Base-by-base conservation (phyloP, 345 rosid genomes). In the Salix caprea region DNA sequence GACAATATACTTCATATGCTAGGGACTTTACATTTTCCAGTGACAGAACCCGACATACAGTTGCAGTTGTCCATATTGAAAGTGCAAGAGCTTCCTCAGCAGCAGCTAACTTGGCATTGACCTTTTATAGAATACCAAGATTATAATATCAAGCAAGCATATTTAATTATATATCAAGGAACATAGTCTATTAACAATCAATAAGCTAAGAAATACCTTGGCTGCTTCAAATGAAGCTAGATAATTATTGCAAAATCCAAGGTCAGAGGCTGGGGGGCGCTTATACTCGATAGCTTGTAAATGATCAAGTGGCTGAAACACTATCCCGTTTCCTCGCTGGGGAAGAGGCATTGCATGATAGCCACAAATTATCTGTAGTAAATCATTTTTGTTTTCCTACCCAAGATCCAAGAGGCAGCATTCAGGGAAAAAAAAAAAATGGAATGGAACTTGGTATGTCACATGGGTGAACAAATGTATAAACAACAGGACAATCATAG, bases 51-150 rank as follows among this genome's bases (percentile, higher is more conserved):
- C 99, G 91, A 62, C 99, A 96, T 76, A 92, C 77, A n/a, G 98
- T 90, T 81, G 98, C 97, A n/a, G 94, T 91, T 74, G 99, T 92
- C 98, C 97, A 96, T 83, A 91, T 70, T 52, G 99, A 92, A 73
- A 96, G 91, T 23, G 97, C 86, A 84, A 88, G 82, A 78, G 97
- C 95, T 85, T 94, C 98, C 87, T 96, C 98, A 70, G 95, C 95
- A 79, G 90, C 94, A 75, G 92, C 87, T 82, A 94, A 79, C 85
- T 85, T 89, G 54, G 88, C 87, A 76, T 87, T 83, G 74, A 85
- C 91, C 97, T 92, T 88, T 78, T 70, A 77, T 69, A 82, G 71
- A 30, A 81, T 66, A 34, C 46, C 76, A 60, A 79, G 85, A 75
- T 70, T 79, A 68, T 54, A 71, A 46, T 3, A 46, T 46, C 52